Base-by-base conservation (phyloP, 148 eudicot genomes). In the Cornus florida region DNA sequence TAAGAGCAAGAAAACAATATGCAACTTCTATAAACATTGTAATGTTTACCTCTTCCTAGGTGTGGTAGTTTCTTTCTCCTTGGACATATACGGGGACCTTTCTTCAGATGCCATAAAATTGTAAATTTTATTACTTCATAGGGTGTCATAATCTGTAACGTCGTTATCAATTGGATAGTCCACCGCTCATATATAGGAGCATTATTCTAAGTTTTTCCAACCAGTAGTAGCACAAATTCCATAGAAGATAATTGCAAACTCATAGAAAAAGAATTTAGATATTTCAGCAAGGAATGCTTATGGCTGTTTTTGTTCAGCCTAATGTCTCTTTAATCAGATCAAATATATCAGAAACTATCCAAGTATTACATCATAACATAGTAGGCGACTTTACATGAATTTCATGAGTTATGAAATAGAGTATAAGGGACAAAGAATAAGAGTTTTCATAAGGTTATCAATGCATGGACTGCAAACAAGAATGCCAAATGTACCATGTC, bases 401-500 rank as follows among this genome's bases (percentile, higher is more conserved):
- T 62, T 62, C 19, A 20, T 20, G 66, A 6, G 20, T n/a, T 62
- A 62, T 62, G 66, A 1, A 2, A 57, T 62, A 17, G 22, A 13
- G 22, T 35, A 22, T 10, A 71, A 8, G 73, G 73, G 23, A 50
- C 73, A 3, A 70, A 8, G 24, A 70, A 19, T 38, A 43, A 71
- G 31, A 71, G 57, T 41, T 71, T 43, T 10, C 20, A 24, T 3
- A 22, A 53, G 67, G 43, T 59, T 74, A 7, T 12, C 59, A 53
- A 73, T 31, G 62, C 57, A 19, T 39, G 16, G 57, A 75, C 11
- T 0, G 14, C 78, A 46, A 65, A 64, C 3, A 19, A 62, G 32
- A 65, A 75, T 14, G 22, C n/a, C 38, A 62, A 73, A 39, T n/a
- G 32, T 39, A 64, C n/a, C 12, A 59, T 62, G 77, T n/a, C n/a